Evolutionary conservation across 2,329 filamentous ascomycete species (phyloP), one percentile per base, ranked within the genome.

Genomic region (Fusarium armeniacum): DNA sequence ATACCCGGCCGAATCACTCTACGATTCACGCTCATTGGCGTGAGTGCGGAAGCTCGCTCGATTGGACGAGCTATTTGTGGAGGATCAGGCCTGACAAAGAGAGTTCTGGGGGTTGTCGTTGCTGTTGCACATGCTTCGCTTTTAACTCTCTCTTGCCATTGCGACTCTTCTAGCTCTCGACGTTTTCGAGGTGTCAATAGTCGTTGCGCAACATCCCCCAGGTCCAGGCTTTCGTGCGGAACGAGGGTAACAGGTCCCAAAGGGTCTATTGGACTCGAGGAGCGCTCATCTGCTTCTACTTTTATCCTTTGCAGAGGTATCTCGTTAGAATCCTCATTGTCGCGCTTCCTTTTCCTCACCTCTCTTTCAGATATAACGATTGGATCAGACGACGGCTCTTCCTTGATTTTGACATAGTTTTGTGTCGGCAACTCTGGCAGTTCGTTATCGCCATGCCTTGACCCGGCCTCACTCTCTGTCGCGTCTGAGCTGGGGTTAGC

Each of bases 141-240:
- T 11, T 61, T 62, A 18, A 66, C 41, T 24, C 63, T 59, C 6
- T 58, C 64, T 6, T 46, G 50, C 33, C 51, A 54, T 50, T 59
- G 66, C 5, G 54, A 53, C 24, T 67, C 62, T 36, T 77, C 74
- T 15, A 73, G 33, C 7, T 73, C 67, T 22, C 75, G 78, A 12
- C 75, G 77, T 58, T 81, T 81, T 45, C 79, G 75, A 3, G 80
- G 80, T 1, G 80, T 82, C 26, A 72, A 68, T n/a, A 81, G 71
- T 40, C 56, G 74, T 33, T 77, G 75, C 11, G 65, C 75, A 40
- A 78, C 76, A 18, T 79, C 76, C 16, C 77, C 80, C 2, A 91
- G 80, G 73, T 91, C 89, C 52, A 91, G 82, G 56, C 87, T 91
- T 53, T 89, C 88, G 41, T 86, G 81, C 1, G 83, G 80, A 22